Evolutionary conservation across 2,329 filamentous ascomycete species (phyloP).

Genomic region (Achaetomium macrosporum): DNA sequence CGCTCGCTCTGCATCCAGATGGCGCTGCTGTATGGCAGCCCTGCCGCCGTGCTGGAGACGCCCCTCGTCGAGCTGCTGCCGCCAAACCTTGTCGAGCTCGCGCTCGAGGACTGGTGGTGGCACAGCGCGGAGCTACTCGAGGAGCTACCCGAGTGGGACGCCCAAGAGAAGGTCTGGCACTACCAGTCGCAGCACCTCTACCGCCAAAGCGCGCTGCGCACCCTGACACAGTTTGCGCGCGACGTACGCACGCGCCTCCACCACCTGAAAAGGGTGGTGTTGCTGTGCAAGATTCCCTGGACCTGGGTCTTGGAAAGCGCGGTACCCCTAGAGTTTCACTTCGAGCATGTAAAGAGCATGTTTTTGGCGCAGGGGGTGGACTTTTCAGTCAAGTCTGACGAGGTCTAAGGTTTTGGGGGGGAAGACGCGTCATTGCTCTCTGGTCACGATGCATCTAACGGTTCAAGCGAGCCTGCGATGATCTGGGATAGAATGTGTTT

Average conservation of each 20-base stretch:
- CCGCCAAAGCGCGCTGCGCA: slow-evolving; percentile 16
- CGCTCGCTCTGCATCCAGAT: slow-evolving; percentile 25
- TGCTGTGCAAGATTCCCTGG: slow-evolving; percentile 23
- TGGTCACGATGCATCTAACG: background rate
- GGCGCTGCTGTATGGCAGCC: slow-evolving; percentile 20
- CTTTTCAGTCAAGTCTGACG: slow-evolving; percentile 22
- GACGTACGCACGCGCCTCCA: slow-evolving; percentile 13
- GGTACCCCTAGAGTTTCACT: slow-evolving; percentile 22
- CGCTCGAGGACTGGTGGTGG: slow-evolving; percentile 29
- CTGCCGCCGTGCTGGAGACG: slow-evolving; percentile 6
- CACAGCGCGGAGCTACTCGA: slow-evolving; percentile 15
- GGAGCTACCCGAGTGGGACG: slow-evolving; percentile 16
- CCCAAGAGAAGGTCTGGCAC: slow-evolving; percentile 14
- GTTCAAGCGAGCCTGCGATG: too few species aligned
- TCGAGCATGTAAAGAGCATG: slow-evolving; percentile 13
- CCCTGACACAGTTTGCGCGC: slow-evolving; percentile 20
- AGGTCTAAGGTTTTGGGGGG: slow-evolving; percentile 3
- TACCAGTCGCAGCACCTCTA: slow-evolving; percentile 21
- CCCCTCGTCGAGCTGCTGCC: slow-evolving; percentile 24
- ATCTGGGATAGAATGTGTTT: too few species aligned
- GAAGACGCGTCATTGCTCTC: background rate
- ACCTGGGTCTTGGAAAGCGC: slow-evolving; percentile 23
- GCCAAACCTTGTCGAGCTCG: slow-evolving; percentile 24
- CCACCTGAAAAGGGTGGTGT: slow-evolving; percentile 18
- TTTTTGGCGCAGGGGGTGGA: slow-evolving; percentile 20